Evolutionary conservation across 495 filamentous ascomycete species (phyloP), one percentile per base, ranked within the genome.

Genomic region (Penicillium ucsense): DNA sequence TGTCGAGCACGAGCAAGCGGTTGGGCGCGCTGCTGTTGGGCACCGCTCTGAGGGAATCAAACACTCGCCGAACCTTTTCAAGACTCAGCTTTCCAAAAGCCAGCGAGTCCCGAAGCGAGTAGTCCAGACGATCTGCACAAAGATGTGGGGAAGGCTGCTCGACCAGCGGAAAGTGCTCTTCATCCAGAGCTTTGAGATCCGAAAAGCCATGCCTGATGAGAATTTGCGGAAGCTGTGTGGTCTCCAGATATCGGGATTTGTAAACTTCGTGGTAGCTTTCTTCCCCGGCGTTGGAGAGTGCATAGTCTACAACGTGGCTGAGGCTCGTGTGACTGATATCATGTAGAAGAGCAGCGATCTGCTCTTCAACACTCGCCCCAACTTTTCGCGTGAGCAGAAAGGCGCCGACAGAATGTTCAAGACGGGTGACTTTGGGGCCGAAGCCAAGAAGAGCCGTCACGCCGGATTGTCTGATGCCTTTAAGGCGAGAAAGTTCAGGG

Each of bases 341-440:
- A 38, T 72, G 69, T 3, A 72, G 62, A 33, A 72, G 59, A 33
- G 62, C 69, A n/a, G 67, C 62, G 9, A 67, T 55, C 50, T 72
- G 69, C 47, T 72, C 69, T 30, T 61, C 63, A 8, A 72, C 32
- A 29, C 42, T 62, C 37, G 54, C 67, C 9, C 67, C 67, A 4
- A 68, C 63, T 48, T 51, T 62, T 28, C 67, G 69, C 5, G 71
- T 66, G 9, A 72, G 61, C 8, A 72, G 45, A 8, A 66, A 68
- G 44, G 69, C 66, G 32, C 69, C 69, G 45, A 71, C 62, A 3
- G 69, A 72, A 46, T 72, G 69, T 42, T 72, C 69, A 49, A 68
- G 60, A 32, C 69, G 66, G 4, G 69, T 69, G 28, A 72, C 60
- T 35, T 47, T 48, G 4, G 62, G 69, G 3, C 55, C 56, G 6